Conservation (phyloP, 148 eudicot species). For the Silene latifolia region DNA sequence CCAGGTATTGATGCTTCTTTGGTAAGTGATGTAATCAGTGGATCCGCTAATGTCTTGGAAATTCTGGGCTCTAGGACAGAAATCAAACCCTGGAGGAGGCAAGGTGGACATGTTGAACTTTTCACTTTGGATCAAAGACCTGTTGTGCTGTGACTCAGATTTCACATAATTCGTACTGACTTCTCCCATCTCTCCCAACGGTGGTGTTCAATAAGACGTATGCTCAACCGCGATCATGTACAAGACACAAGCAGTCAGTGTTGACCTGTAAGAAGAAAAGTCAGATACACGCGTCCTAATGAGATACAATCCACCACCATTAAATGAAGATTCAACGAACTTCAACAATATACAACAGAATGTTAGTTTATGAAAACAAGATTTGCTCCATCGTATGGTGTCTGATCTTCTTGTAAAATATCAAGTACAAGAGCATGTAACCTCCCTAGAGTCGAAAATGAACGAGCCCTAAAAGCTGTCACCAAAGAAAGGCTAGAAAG, state of each 20-base stretch:
- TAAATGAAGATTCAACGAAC: background rate
- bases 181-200: conserved; percentile 34
- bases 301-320: background rate
- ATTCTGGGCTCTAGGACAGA: conserved; percentile 32
- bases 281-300: conserved; percentile 5
- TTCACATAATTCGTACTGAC: conserved; percentile 36
- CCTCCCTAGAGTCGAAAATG: background rate
- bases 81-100: conserved; percentile 25
- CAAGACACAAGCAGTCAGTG: conserved; percentile 13
- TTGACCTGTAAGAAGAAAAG: background rate
- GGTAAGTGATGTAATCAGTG: conserved; percentile 28
- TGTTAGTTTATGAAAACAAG: background rate
- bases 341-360: too few species aligned
- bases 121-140: conserved; percentile 25
- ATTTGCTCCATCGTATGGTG: background rate
- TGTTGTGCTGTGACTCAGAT: conserved; percentile 31
- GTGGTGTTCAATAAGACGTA: conserved; percentile 2
- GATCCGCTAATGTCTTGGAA: conserved; percentile 34
- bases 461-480: background rate
- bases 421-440: background rate
- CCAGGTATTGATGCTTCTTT: conserved; percentile 38
- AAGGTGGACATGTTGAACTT: conserved; percentile 22
- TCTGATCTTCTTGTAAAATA: background rate
- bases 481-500: background rate
- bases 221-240: background rate